Conservation (phyloP, 176 grass and related monocot species). For the Triticum monococcum region DNA sequence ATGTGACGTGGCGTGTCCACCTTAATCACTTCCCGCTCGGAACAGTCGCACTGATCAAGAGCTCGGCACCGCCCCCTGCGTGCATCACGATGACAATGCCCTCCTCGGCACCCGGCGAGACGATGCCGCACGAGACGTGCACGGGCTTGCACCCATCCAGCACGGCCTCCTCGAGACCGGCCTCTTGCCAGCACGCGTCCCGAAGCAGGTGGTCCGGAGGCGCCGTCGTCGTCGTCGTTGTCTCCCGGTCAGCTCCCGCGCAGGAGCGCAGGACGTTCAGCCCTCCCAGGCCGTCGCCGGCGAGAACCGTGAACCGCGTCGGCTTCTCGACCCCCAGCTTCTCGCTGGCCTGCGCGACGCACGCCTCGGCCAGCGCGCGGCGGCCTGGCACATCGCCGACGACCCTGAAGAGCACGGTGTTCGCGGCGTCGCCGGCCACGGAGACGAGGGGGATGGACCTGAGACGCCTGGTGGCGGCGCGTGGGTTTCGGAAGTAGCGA, state of each 20-base stretch:
- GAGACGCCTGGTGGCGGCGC: constrained; percentile 25
- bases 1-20: too few relatives aligned
- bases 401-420: constrained; percentile 54
- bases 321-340: not conserved
- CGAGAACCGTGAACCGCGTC: constrained; percentile 36
- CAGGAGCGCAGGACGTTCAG: constrained; percentile 32
- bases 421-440: not conserved
- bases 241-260: not conserved
- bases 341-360: constrained; percentile 29
- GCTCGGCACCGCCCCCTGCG: not conserved
- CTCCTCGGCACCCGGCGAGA: constrained; percentile 33
- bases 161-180: constrained; percentile 53
- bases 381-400: not conserved
- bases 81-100: constrained; percentile 56
- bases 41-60: constrained; percentile 44
- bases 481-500: constrained; percentile 48
- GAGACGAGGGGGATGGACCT: constrained; percentile 34
- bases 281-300: constrained; percentile 13
- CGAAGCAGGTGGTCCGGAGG: not conserved
- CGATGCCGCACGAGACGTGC: constrained; percentile 38
- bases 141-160: constrained; percentile 53
- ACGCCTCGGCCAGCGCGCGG: constrained; percentile 42
- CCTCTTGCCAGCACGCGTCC: constrained; percentile 43
- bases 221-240: not conserved
- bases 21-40: not conserved